Percentiles rank a stretch among this genome's conserved stretches.
phyloP scores from a whole-genome alignment of 768 basidiomycete genomes.

The Daedaleopsis nitida region DNA sequence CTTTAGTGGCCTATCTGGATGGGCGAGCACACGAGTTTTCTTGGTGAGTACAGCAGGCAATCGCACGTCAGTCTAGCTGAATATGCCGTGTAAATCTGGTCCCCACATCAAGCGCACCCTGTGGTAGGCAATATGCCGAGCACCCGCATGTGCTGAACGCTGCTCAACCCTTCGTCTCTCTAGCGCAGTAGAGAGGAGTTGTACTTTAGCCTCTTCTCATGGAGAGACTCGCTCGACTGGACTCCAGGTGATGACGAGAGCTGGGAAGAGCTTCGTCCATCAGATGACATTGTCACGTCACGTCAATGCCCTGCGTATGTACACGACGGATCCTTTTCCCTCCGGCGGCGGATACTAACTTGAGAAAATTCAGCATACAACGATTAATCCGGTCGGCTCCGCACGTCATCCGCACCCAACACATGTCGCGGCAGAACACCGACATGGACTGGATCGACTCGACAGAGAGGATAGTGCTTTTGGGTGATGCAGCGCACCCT shows the following conservation, averaged over 20 bases:
- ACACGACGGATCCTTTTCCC: neutral
- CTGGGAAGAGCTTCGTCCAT: constrained; percentile 38
- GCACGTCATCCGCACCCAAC: constrained; percentile 39
- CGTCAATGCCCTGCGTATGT: constrained; percentile 42
- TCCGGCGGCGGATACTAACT: constrained; percentile 14
- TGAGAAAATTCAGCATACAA: constrained; percentile 32
- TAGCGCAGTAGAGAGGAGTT: constrained; percentile 43
- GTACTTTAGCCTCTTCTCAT: constrained; percentile 38
- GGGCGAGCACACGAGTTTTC: constrained; percentile 29
- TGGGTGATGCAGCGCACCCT: constrained; percentile 67
- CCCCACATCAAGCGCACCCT: too few relatives aligned
- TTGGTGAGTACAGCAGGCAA: constrained; percentile 17
- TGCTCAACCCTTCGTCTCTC: too few relatives aligned
- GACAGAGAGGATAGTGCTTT: constrained; percentile 47
- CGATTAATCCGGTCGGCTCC: constrained; percentile 36
- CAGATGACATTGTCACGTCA: constrained; percentile 35
- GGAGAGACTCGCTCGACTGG: constrained; percentile 35
- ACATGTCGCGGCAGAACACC: constrained; percentile 33
- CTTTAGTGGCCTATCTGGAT: constrained; percentile 33
- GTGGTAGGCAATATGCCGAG: too few relatives aligned
- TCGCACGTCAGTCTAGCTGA: neutral
- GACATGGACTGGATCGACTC: constrained; percentile 54
- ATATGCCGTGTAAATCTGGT: too few relatives aligned
- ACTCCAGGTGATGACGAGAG: constrained; percentile 32
- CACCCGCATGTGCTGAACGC: too few relatives aligned